Base-by-base conservation (phyloP, 2,329 filamentous ascomycete species). In the Parafenestella ontariensis region DNA sequence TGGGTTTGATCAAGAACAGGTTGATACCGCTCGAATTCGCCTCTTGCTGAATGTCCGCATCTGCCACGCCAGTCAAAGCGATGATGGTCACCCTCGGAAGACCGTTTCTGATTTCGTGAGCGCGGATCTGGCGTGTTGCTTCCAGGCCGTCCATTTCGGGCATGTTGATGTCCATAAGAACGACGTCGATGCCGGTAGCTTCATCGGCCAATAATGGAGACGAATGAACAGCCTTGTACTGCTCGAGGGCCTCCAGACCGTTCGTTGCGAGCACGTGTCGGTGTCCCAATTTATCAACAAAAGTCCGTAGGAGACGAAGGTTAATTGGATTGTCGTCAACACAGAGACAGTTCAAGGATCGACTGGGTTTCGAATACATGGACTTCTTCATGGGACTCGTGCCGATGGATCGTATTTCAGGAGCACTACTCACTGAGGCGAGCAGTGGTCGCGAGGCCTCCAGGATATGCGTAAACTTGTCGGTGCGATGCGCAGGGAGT, bases 1-100 rank as follows among this genome's bases (percentile, higher is more conserved):
- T 79, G 0, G 82, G 82, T 66, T 84, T 84, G 15, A 83, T 83
- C 17, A 86, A 60, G 48, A 84, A 85, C 7, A 84, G 50, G 54
- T 86, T 82, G 6, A 85, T 76, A 0, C 83, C 83, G 44, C 78
- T 82, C 1, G 77, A 79, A 46, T 82, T 78, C 0, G 83, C 82
- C 54, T 85, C 81, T 33, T 78, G 75, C 45, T 80, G 76, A 0
- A 81, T 81, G 46, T 79, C 78, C 0, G 77, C 75, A 45, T 79
- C 82, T 1, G 81, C 83, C 20, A 84, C 69, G 0, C 82, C 83
- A 1, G 83, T 85, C 21, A 85, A 64, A 0, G 83, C 83, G 41
- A 85, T 81, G 24, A 85, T 78, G 0, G 76, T 79, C 0, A 80
- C 77, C 0, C 77, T 77, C 2, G 71, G 60, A 2, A 80, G 58